Conservation (phyloP, 2,329 filamentous ascomycete species). For the Diaporthe destruens region DNA sequence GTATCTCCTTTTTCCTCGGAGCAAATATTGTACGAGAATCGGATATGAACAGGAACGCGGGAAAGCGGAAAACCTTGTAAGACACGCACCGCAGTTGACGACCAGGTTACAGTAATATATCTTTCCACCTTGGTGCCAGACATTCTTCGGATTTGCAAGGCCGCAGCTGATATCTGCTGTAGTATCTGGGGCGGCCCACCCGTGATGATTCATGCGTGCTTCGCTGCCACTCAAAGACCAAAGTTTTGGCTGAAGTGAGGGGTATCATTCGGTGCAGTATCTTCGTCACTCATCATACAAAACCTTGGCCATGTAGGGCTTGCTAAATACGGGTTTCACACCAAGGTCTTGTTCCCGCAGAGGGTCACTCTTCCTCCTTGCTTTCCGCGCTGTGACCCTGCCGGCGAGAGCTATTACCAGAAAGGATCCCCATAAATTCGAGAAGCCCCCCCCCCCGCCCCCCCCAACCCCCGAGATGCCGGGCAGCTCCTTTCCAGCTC, state of each 20-base stretch:
- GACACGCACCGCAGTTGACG: too few relatives aligned
- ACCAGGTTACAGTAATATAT: background rate
- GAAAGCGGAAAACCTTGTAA: background rate
- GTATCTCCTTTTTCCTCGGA: background rate
- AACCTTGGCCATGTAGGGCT: background rate
- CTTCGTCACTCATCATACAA: constrained; percentile 23
- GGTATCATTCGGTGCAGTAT: constrained; percentile 22
- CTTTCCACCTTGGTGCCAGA: background rate
- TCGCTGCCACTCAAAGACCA: background rate
- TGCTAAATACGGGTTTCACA: background rate
- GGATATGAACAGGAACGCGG: background rate
- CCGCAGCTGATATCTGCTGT: background rate
- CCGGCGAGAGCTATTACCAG: background rate
- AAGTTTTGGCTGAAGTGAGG: background rate
- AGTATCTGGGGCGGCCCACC: background rate
- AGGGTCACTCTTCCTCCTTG: background rate
- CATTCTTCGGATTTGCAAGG: background rate
- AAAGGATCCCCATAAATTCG: too few relatives aligned
- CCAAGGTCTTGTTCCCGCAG: background rate
- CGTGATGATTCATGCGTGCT: background rate
- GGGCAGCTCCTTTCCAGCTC: background rate
- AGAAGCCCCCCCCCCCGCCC: too few relatives aligned
- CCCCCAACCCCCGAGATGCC: background rate
- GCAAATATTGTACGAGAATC: background rate
- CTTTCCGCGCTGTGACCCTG: background rate